A percentile compares a stretch with the other conserved stretches of the same genome.
Conservation (phyloP, 2,329 filamentous ascomycete genomes). For the Sclerotinia glacialis region DNA sequence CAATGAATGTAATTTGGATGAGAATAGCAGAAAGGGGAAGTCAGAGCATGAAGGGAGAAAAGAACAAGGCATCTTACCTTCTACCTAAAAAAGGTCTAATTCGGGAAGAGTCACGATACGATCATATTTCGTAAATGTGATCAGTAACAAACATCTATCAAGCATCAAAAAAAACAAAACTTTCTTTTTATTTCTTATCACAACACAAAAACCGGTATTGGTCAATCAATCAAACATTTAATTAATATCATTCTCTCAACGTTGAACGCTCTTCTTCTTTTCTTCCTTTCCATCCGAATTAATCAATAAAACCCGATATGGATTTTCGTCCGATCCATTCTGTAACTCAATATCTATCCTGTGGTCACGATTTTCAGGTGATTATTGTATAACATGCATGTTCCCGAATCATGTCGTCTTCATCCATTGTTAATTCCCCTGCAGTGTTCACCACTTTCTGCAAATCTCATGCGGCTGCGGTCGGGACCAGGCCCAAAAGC, state of each 20-base stretch:
- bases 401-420: constrained; percentile 15
- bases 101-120: neutral
- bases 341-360: constrained; percentile 4
- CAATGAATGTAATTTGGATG: neutral
- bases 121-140: constrained; percentile 19
- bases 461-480: constrained; percentile 13
- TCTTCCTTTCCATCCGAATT: constrained; percentile 13
- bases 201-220: neutral
- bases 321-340: constrained; percentile 19
- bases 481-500: constrained; percentile 13
- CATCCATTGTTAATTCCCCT: constrained; percentile 13
- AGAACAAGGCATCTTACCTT: neutral
- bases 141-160: constrained; percentile 7
- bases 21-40: neutral
- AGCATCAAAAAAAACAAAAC: neutral
- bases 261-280: constrained; percentile 6
- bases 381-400: constrained; percentile 19
- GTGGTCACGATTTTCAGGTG: constrained; percentile 21
- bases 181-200: neutral
- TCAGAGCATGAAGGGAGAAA: neutral
- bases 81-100: neutral
- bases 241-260: neutral
- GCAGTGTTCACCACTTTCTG: constrained; percentile 11
- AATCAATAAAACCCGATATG: neutral
- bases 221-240: neutral